A percentile compares a stretch with the other conserved stretches of the same genome.
These are phyloP conservation scores for Aspergillus alliaceus DNA, from an alignment of 2,329 filamentous ascomycete species.

Conservation along the genomic window DNA sequence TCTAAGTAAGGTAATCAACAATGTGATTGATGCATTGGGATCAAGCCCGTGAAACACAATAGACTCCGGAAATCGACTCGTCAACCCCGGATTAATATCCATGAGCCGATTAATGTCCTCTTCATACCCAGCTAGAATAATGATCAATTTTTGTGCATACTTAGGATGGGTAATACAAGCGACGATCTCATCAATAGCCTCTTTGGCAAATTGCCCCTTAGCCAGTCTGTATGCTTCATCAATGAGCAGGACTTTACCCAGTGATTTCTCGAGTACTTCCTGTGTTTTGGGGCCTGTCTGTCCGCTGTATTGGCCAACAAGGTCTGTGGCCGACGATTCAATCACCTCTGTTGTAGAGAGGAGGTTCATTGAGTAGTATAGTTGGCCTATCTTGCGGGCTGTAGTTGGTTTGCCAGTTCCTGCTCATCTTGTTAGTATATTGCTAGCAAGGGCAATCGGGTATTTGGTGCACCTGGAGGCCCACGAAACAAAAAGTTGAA, in stretches of 20 bases:
- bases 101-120: slow-evolving; percentile 60
- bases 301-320: slow-evolving; percentile 68
- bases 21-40: slow-evolving; percentile 44
- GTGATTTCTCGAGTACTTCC: slow-evolving; percentile 58
- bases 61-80: slow-evolving; percentile 64
- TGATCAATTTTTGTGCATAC: slow-evolving; percentile 61
- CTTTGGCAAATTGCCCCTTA: slow-evolving; percentile 58
- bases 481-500: slow-evolving; percentile 71
- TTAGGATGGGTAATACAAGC: slow-evolving; percentile 56
- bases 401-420: slow-evolving; percentile 73
- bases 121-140: slow-evolving; percentile 70
- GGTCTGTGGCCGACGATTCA: slow-evolving; percentile 66
- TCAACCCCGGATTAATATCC: slow-evolving; percentile 61
- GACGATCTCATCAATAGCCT: slow-evolving; percentile 55
- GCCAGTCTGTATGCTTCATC: slow-evolving; percentile 70
- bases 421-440: slow-evolving; percentile 22
- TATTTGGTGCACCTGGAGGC: slow-evolving; percentile 52
- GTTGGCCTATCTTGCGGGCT: slow-evolving; percentile 71
- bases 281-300: slow-evolving; percentile 69
- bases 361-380: slow-evolving; percentile 75
- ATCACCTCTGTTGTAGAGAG: slow-evolving; percentile 60
- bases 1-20: slow-evolving; percentile 52
- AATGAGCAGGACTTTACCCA: slow-evolving; percentile 69
- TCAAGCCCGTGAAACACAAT: slow-evolving; percentile 56
- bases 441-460: background rate